Evolutionary conservation across 331 rosid genomes (phyloP).

Genomic region (Rosa hybrid): DNA sequence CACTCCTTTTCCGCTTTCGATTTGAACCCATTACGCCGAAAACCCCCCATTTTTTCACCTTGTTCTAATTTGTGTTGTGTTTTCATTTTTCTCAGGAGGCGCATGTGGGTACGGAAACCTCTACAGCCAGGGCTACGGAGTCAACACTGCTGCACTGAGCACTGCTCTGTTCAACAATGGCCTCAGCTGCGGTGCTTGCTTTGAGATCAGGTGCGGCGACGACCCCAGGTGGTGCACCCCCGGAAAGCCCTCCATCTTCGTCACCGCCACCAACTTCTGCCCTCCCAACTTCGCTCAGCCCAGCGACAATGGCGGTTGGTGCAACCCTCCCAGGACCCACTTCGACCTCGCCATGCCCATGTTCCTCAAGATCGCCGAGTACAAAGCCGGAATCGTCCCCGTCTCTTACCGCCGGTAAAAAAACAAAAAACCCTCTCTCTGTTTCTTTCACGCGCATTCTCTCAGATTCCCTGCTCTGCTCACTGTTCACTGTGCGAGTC

Average conservation of each 20-base stretch:
- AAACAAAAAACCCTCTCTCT: background rate
- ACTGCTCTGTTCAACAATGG: conserved; percentile 96
- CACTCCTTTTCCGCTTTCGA: background rate
- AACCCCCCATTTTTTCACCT: background rate
- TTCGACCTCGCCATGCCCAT: conserved; percentile 99
- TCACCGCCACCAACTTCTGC: conserved; percentile 95
- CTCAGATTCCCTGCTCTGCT: background rate
- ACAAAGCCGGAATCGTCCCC: conserved; percentile 97
- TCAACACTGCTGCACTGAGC: conserved; percentile 90
- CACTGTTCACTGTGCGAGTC: background rate
- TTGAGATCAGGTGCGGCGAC: conserved; percentile 74
- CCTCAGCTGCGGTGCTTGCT: conserved; percentile 86
- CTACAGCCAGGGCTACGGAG: conserved; percentile 96
- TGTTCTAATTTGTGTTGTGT: background rate
- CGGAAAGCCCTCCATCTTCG: conserved; percentile 76
- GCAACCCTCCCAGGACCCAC: conserved; percentile 95
- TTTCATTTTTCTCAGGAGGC: conserved; percentile 47
- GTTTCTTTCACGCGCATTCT: background rate
- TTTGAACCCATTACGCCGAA: background rate
- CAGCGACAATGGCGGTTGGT: conserved; percentile 95
- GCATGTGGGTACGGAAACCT: conserved; percentile 99
- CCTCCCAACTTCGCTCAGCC: conserved; percentile 92
- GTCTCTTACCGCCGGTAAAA: conserved; percentile 90
- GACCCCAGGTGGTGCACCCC: conserved; percentile 88
- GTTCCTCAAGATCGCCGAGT: conserved; percentile 97